Evolutionary conservation across 176 grass and related monocot genomes (phyloP).

Genomic region (Carex littledalei): DNA sequence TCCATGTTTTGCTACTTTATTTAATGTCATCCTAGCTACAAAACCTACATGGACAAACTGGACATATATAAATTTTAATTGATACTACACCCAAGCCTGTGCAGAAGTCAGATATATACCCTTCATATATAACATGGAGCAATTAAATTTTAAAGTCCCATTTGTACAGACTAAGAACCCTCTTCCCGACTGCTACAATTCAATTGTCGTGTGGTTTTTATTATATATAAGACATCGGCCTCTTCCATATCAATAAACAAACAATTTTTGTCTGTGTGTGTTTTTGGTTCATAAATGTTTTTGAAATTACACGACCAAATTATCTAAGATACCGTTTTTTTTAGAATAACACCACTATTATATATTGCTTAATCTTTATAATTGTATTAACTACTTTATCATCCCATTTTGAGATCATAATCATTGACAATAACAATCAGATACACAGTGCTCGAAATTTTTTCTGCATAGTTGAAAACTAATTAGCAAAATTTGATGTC

Average conservation of each 20-base stretch:
- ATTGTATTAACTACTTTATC: background rate
- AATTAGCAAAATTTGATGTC: background rate
- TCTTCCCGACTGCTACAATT: background rate
- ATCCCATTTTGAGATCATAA: background rate
- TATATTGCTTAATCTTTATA: background rate
- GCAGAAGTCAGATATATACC: background rate
- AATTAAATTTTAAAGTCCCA: background rate
- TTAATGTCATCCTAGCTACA: background rate
- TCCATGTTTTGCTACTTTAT: background rate
- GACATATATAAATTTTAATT: background rate
- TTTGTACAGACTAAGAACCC: background rate
- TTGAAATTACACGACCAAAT: background rate
- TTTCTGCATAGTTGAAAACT: background rate
- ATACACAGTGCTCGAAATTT: background rate
- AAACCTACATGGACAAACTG: background rate
- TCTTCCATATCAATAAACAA: background rate
- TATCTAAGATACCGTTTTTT: background rate
- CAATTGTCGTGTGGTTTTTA: background rate
- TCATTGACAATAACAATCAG: background rate
- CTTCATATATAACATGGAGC: background rate
- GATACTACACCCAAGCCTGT: background rate
- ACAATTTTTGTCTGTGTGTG: background rate
- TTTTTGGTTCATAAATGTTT: background rate
- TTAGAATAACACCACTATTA: background rate
- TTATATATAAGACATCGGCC: background rate